Conservation (phyloP, 2,329 filamentous ascomycete species). For the Nannizziopsis barbatae region DNA sequence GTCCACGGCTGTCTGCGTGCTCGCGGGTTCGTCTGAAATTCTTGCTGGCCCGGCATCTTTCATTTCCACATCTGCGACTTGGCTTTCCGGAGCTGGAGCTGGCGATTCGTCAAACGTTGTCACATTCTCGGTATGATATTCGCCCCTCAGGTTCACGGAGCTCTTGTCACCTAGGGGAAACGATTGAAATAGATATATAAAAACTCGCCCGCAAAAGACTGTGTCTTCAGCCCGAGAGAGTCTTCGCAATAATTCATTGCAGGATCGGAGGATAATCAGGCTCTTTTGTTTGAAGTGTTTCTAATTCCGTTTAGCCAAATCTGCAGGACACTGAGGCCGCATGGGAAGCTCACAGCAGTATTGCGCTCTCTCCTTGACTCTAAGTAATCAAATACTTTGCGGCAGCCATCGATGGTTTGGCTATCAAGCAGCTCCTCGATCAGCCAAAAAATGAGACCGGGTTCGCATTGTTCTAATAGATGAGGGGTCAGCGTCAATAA, state of each 20-base stretch:
- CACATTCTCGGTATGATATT: conserved; percentile 91
- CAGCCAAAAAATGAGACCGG: conserved; percentile 74
- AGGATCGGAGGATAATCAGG: conserved; percentile 79
- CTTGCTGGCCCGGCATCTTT: conserved; percentile 29
- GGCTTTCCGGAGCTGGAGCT: conserved; percentile 25
- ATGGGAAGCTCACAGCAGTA: conserved; percentile 50
- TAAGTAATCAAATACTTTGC: conserved; percentile 84
- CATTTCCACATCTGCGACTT: conserved; percentile 56
- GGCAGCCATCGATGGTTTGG: conserved; percentile 84
- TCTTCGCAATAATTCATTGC: conserved; percentile 86
- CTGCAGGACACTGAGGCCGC: background rate
- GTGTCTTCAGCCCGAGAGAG: conserved; percentile 94
- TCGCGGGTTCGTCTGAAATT: background rate
- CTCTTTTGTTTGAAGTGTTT: conserved; percentile 71
- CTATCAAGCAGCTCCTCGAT: conserved; percentile 93
- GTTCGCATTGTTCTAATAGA: conserved; percentile 45
- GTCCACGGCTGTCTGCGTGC: conserved; percentile 15
- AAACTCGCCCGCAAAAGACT: conserved; percentile 91
- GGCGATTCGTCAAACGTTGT: conserved; percentile 63
- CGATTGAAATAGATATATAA: conserved; percentile 97
- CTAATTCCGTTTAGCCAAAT: conserved; percentile 24
- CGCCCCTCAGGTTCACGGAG: conserved; percentile 88
- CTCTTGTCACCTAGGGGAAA: conserved; percentile 95
- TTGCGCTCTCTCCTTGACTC: conserved; percentile 86
- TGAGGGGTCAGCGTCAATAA: background rate